These are phyloP conservation scores for Pestalotiopsis fici DNA, from an alignment of 2,329 filamentous ascomycete genomes.

Conservation along the genomic window DNA sequence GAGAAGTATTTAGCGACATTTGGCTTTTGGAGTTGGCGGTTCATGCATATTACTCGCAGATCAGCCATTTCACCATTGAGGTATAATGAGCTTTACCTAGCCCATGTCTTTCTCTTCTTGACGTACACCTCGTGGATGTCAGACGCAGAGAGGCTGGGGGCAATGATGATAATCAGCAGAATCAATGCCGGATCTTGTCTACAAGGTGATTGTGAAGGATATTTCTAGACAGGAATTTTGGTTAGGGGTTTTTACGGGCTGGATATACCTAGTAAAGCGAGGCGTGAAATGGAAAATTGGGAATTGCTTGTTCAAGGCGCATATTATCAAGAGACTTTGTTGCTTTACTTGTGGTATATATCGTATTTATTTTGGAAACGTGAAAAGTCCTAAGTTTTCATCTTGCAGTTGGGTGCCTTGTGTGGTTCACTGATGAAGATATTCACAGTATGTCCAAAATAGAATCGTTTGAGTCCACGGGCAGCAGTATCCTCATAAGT, in stretches of 20 bases:
- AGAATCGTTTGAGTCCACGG: too few relatives aligned
- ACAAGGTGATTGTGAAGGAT: neutral
- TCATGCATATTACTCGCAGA: conserved; percentile 73
- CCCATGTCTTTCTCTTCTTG: neutral
- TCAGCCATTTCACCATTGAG: conserved; percentile 72
- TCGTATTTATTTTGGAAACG: too few relatives aligned
- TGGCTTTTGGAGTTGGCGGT: conserved; percentile 69
- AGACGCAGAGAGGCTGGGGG: neutral
- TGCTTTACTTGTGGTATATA: too few relatives aligned
- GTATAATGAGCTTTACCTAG: conserved; percentile 33
- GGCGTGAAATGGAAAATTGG: neutral
- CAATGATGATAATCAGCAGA: neutral
- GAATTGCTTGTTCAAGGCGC: neutral
- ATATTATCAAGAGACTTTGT: neutral
- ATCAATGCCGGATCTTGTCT: neutral
- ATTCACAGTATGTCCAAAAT: too few relatives aligned
- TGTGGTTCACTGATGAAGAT: too few relatives aligned
- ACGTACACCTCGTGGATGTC: neutral
- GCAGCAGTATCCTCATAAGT: too few relatives aligned
- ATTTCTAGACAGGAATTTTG: neutral
- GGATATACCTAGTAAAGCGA: conserved; percentile 1
- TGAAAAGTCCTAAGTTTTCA: too few relatives aligned
- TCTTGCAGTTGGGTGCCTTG: too few relatives aligned
- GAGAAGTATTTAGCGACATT: conserved; percentile 68
- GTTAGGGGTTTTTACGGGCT: neutral